Evolutionary conservation across 768 basidiomycete genomes (phyloP).

Genomic region (Favolaschia claudopus): DNA sequence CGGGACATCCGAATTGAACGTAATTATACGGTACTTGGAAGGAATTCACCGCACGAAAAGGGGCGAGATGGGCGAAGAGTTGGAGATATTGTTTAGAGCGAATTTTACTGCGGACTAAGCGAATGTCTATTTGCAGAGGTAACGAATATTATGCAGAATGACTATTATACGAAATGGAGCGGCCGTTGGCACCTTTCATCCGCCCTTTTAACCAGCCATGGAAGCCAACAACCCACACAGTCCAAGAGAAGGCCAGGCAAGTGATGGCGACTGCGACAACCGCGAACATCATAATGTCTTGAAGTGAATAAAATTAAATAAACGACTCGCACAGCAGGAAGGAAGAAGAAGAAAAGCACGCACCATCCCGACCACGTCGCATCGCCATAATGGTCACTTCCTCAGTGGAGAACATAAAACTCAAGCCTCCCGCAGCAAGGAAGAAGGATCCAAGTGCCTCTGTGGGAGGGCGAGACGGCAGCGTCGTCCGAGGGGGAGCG

Average conservation of each 20-base stretch:
- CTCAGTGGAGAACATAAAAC: slow-evolving; percentile 91
- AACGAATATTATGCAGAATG: slow-evolving; percentile 46
- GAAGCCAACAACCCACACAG: slow-evolving; percentile 73
- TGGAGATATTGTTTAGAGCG: no score
- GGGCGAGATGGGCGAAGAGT: no score
- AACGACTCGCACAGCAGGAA: background rate
- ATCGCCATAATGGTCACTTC: slow-evolving; percentile 93
- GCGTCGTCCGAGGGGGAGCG: slow-evolving; percentile 79
- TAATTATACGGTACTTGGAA: no score
- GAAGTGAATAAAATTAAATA: slow-evolving; percentile 8
- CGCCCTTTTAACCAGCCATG: slow-evolving; percentile 80
- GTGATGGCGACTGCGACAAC: slow-evolving; percentile 87
- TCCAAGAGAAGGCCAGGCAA: slow-evolving; percentile 88
- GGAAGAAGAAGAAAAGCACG: slow-evolving; percentile 32
- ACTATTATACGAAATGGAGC: slow-evolving; percentile 41
- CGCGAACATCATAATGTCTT: slow-evolving; percentile 92
- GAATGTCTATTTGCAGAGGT: no score
- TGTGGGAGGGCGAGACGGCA: slow-evolving; percentile 92
- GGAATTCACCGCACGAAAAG: no score
- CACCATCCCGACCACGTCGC: slow-evolving; percentile 87
- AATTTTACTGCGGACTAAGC: no score
- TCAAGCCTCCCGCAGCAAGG: slow-evolving; percentile 85
- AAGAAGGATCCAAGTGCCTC: slow-evolving; percentile 92
- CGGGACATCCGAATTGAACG: no score
- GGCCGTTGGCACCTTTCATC: no score